Percentiles rank a stretch among this genome's conserved stretches.
Evolutionary conservation across 1,284 basidiomycete species (phyloP).

Genomic region (Sanguinoderma infundibulare): DNA sequence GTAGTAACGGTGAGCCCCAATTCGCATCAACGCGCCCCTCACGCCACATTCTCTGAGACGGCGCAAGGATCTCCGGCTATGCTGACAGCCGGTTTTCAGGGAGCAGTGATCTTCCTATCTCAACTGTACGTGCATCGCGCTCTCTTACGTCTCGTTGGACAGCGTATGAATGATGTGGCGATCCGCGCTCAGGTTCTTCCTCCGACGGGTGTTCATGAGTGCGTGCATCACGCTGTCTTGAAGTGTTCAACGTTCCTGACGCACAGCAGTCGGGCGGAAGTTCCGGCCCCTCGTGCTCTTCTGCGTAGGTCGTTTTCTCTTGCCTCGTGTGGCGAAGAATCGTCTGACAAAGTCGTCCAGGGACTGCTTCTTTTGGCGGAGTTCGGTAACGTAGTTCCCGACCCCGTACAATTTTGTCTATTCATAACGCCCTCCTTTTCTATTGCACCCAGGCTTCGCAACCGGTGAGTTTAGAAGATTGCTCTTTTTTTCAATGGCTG

Average conservation of each 20-base stretch:
- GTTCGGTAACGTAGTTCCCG: conserved; percentile 4
- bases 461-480: conserved; percentile 3
- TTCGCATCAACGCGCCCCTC: neutral
- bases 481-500: neutral
- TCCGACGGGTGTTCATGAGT: conserved; percentile 21
- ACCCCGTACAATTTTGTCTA: neutral
- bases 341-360: neutral
- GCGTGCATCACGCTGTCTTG: neutral
- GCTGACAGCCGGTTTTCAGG: conserved; percentile 6
- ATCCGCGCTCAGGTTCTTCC: conserved; percentile 12
- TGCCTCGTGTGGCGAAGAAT: neutral
- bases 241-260: neutral
- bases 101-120: conserved; percentile 14
- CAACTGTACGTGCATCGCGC: conserved; percentile 11
- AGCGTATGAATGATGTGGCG: neutral
- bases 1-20: conserved; percentile 11
- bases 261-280: conserved; percentile 10
- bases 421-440: neutral
- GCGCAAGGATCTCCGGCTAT: neutral
- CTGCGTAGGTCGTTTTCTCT: conserved; percentile 11
- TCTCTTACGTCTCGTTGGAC: neutral
- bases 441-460: conserved; percentile 7
- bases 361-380: conserved; percentile 9
- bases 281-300: conserved; percentile 12
- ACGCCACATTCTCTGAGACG: neutral